A percentile compares a stretch with the other conserved stretches of the same genome.
Conservation (phyloP, 768 basidiomycete genomes). For the Pleurotus djamor region DNA sequence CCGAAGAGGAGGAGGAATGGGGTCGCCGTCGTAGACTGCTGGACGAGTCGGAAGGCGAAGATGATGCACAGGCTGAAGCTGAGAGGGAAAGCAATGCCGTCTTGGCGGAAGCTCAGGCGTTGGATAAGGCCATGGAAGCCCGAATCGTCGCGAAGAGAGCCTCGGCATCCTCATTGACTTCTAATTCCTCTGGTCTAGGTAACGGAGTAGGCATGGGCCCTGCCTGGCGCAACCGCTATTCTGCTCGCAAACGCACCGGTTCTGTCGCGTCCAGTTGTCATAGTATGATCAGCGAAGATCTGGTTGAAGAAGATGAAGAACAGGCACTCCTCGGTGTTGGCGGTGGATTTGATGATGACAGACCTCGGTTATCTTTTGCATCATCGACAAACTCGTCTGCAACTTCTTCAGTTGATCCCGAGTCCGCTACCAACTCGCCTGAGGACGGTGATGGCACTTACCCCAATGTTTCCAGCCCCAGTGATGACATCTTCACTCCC, state of each 20-base stretch:
- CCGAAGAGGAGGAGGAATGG: conserved; percentile 82
- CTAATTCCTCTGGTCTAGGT: conserved; percentile 48
- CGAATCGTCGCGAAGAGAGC: conserved; percentile 73
- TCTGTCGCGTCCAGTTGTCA: conserved; percentile 71
- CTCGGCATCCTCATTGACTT: conserved; percentile 63
- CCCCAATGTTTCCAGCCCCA: conserved; percentile 18
- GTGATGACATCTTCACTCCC: conserved; percentile 18
- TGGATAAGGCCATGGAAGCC: conserved; percentile 88
- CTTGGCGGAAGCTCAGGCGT: conserved; percentile 76
- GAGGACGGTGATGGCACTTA: conserved; percentile 34
- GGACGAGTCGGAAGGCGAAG: conserved; percentile 44
- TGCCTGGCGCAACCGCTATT: conserved; percentile 65
- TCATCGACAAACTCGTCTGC: conserved; percentile 1
- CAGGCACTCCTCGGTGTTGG: conserved; percentile 66
- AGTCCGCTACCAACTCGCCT: conserved; percentile 39
- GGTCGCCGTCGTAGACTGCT: conserved; percentile 61
- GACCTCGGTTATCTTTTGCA: conserved; percentile 4
- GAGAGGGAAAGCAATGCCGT: conserved; percentile 56
- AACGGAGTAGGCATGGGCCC: conserved; percentile 66
- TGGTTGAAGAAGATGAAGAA: conserved; percentile 84
- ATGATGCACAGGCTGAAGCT: conserved; percentile 19
- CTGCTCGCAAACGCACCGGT: conserved; percentile 64
- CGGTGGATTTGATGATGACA: conserved; percentile 52
- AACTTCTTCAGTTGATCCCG: not conserved
- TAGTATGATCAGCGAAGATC: conserved; percentile 76